Conservation (phyloP, 257 asterid genomes). For the Jaltomata sinuosa region DNA sequence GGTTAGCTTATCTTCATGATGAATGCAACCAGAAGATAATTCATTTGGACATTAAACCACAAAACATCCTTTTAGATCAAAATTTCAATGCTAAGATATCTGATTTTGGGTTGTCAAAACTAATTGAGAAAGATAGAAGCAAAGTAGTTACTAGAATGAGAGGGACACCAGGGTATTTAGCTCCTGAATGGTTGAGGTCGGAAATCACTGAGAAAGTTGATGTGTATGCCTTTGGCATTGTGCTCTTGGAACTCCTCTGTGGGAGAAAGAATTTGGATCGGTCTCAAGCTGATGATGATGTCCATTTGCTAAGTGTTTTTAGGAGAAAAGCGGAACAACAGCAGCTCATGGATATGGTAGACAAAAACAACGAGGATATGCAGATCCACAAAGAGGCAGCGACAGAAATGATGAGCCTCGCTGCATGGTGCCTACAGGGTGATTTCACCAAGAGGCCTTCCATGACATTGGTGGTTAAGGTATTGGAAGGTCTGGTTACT, state of each 20-base stretch:
- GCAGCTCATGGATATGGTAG: conserved; percentile 5
- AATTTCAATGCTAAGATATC: conserved; percentile 16
- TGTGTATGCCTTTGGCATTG: conserved; percentile 16
- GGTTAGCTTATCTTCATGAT: conserved; percentile 19
- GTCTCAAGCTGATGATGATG: background rate
- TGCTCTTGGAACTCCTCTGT: conserved; percentile 13
- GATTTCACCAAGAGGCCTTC: conserved; percentile 19
- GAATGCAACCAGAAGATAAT: conserved; percentile 17
- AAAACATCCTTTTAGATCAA: background rate
- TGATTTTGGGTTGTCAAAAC: conserved; percentile 18
- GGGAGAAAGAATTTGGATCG: conserved; percentile 14
- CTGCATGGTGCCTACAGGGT: conserved; percentile 16
- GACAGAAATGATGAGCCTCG: conserved; percentile 10
- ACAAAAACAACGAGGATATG: background rate
- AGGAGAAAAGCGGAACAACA: conserved; percentile 1
- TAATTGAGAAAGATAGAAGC: conserved; percentile 11
- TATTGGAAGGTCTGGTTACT: conserved; percentile 6
- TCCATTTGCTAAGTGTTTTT: conserved; percentile 7
- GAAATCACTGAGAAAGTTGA: conserved; percentile 15
- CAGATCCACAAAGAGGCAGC: background rate
- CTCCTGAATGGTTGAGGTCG: conserved; percentile 11
- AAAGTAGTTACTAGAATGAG: conserved; percentile 10
- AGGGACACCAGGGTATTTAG: conserved; percentile 19
- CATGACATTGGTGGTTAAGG: conserved; percentile 14
- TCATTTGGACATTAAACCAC: conserved; percentile 19